Conservation (phyloP, 306 rosid genomes). For the cucumber (Cucumis sativus) region DNA sequence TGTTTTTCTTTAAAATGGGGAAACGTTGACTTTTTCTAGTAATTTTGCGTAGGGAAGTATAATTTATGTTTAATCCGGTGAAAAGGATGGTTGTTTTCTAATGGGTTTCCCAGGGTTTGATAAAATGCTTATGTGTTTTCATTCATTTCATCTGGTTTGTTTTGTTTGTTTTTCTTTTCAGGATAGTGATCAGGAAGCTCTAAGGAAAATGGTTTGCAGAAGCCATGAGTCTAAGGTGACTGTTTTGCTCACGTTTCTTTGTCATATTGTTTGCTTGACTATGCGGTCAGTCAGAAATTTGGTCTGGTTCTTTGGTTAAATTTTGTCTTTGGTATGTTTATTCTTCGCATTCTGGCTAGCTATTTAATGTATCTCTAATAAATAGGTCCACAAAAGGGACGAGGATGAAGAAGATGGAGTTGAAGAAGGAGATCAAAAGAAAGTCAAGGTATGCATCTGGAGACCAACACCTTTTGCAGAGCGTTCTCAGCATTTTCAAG, state of each 20-base stretch:
- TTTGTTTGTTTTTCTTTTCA: slow-evolving; percentile 11
- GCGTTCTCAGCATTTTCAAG: background rate
- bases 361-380: slow-evolving; percentile 3
- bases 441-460: slow-evolving; percentile 14
- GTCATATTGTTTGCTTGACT: background rate
- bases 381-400: slow-evolving; percentile 24
- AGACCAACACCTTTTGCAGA: background rate
- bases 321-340: background rate
- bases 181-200: slow-evolving; percentile 62
- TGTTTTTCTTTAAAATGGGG: background rate
- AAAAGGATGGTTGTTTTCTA: background rate
- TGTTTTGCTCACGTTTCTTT: background rate
- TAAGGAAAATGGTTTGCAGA: slow-evolving; percentile 32
- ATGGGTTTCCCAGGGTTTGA: background rate
- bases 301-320: background rate
- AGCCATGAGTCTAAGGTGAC: slow-evolving; percentile 21
- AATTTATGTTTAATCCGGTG: background rate
- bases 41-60: background rate
- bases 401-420: slow-evolving; percentile 24
- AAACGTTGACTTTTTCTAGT: background rate
- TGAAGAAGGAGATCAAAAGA: slow-evolving; percentile 26
- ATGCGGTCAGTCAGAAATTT: background rate
- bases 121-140: background rate
- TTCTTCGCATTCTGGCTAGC: background rate
- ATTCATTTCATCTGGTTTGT: background rate